Percentiles rank a stretch among this genome's conserved stretches.
Evolutionary conservation across 2,329 filamentous ascomycete genomes (phyloP).

Genomic region (Arthrobotrys sinensis): DNA sequence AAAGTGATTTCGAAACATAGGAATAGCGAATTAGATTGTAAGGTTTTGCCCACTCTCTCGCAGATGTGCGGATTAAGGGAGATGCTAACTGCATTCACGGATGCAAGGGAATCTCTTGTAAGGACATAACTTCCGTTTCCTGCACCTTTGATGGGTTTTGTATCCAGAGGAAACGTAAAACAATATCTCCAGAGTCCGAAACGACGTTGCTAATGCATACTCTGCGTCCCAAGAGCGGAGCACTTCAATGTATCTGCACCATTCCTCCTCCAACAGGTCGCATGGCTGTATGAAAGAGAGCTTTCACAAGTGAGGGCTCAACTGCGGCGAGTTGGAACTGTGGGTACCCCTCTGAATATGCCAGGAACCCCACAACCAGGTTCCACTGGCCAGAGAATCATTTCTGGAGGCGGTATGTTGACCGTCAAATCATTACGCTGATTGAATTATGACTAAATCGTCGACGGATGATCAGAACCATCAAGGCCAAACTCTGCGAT

Average conservation of each 20-base stretch:
- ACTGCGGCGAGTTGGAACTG: slow-evolving; percentile 77
- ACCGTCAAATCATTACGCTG: neutral
- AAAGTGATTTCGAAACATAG: slow-evolving; percentile 87
- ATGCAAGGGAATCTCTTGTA: slow-evolving; percentile 59
- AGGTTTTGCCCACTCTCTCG: slow-evolving; percentile 62
- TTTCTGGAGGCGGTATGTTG: slow-evolving; percentile 47
- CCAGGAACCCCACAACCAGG: slow-evolving; percentile 52
- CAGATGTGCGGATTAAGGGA: slow-evolving; percentile 26
- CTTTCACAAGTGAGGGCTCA: slow-evolving; percentile 90
- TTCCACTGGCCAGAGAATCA: slow-evolving; percentile 37
- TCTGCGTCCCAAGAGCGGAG: slow-evolving; percentile 73
- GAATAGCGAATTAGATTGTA: slow-evolving; percentile 88
- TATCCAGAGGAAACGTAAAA: neutral
- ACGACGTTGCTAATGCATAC: slow-evolving; percentile 78
- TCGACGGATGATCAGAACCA: slow-evolving; percentile 29
- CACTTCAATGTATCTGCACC: slow-evolving; percentile 87
- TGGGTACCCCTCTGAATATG: slow-evolving; percentile 57
- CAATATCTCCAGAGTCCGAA: slow-evolving; percentile 68
- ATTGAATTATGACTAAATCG: neutral
- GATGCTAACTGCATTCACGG: slow-evolving; percentile 61
- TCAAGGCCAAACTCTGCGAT: slow-evolving; percentile 51
- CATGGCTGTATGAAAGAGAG: slow-evolving; percentile 92
- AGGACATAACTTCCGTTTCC: slow-evolving; percentile 22
- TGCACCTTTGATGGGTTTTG: neutral
- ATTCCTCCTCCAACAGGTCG: slow-evolving; percentile 92